Base-by-base conservation (phyloP, 768 basidiomycete species). In the Thelephora aurantiotincta region DNA sequence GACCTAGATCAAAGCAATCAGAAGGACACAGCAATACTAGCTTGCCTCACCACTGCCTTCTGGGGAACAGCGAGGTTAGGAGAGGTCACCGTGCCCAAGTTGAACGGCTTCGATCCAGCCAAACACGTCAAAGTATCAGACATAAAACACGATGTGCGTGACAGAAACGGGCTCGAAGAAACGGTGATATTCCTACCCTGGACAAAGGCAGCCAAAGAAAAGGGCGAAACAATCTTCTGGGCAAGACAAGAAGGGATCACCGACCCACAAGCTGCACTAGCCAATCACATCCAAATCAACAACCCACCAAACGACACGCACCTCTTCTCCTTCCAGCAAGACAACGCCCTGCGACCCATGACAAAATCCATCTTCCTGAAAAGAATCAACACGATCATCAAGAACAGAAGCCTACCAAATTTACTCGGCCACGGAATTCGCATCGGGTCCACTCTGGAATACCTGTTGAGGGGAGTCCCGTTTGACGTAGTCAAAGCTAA, bases 11-110 rank as follows among this genome's bases (percentile, higher is more conserved):
- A 33, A 4, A 2, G n/a, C 2, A 11, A 35, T 6, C 64, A 63
- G 0, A 51, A 68, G 1, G 58, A 71, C 33, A 57, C 61, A 0
- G 62, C 72, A 0, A 57, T 65, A 0, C 65, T 47, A n/a, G 64
- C 68, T 0, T 70, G 67, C 49, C 60, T 69, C 6, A 65, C 65
- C 7, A 67, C 62, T 0, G 52, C 56, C 5, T 72, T 72, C 53
- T 74, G 57, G 16, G 35, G 60, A 1, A 57, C 56, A 0, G 61
- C 64, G 0, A 36, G 65, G 0, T 38, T 63, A 0, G 67, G 69
- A 0, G 68, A 74, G 49, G 64, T 73, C 48, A 68, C 65, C 0
- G 52, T 69, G 0, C 59, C 55, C 2, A 54, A 16, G 1, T 51
- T 68, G 0, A 57, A 53, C 0, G 47, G 49, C 2, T 72, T 71